phyloP scores from a whole-genome alignment of 1,139 yeast species.

The Ogataea hybrid region DNA sequence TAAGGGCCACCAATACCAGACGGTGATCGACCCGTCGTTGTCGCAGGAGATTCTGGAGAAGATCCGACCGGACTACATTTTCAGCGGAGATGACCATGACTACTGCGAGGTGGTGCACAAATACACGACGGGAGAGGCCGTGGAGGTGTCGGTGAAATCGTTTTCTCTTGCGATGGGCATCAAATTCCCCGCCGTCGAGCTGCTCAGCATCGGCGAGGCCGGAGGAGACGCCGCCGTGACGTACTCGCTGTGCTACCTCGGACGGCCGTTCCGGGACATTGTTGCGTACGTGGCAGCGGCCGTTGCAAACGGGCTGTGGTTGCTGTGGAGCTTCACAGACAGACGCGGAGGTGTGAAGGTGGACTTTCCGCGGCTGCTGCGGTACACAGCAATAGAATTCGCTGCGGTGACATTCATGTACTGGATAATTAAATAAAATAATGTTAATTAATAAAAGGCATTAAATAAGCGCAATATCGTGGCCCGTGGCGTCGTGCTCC shows the following conservation, averaged over 20 bases:
- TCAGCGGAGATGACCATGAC: too few species aligned
- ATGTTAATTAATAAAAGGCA: neutral
- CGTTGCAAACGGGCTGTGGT: constrained; percentile 27
- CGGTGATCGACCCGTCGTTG: too few species aligned
- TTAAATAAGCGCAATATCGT: neutral
- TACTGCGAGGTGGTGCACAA: too few species aligned
- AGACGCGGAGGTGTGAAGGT: neutral
- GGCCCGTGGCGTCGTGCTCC: constrained; percentile 2
- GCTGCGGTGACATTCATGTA: constrained; percentile 1
- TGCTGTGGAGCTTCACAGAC: constrained; percentile 7
- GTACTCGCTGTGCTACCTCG: constrained; percentile 48
- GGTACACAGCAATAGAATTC: neutral
- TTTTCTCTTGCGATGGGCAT: too few species aligned
- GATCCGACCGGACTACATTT: too few species aligned
- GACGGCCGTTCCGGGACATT: constrained; percentile 48
- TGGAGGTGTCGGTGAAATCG: too few species aligned
- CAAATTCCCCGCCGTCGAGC: too few species aligned
- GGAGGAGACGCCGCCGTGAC: neutral
- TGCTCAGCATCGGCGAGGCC: too few species aligned
- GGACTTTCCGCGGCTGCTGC: neutral
- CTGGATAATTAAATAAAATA: constrained; percentile 1
- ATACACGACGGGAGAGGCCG: too few species aligned
- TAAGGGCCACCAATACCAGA: too few species aligned
- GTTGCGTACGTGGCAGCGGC: constrained; percentile 40
- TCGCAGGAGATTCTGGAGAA: too few species aligned